Conservation (phyloP, 441 rosid genomes). For the Jatropha podagrica region DNA sequence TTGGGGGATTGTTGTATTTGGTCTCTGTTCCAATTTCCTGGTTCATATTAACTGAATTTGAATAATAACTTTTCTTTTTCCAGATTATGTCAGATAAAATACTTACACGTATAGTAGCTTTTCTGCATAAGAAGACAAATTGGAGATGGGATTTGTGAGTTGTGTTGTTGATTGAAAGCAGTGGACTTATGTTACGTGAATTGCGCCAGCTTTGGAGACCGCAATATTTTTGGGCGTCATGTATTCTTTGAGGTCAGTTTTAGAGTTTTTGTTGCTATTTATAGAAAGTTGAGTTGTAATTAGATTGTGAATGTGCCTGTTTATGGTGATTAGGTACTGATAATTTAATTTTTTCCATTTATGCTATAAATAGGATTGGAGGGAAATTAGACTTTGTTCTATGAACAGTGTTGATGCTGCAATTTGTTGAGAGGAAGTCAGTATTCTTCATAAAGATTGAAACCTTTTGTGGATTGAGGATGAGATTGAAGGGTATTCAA, state of each 20-base stretch:
- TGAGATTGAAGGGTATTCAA: conserved; percentile 17
- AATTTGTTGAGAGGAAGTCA: not conserved
- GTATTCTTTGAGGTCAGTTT: conserved; percentile 25
- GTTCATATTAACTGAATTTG: conserved; percentile 21
- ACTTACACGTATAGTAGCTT: not conserved
- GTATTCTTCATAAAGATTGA: not conserved
- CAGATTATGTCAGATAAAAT: not conserved
- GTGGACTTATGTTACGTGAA: conserved; percentile 39
- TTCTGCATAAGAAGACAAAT: conserved; percentile 25
- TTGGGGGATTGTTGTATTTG: conserved; percentile 6
- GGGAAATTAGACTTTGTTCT: not conserved
- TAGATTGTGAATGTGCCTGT: conserved; percentile 5
- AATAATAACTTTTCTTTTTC: not conserved
- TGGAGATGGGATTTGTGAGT: conserved; percentile 33
- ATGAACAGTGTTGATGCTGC: not conserved
- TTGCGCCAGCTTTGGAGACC: conserved; percentile 35
- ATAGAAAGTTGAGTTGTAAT: conserved; percentile 12
- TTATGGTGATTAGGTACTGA: conserved; percentile 17
- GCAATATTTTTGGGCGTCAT: conserved; percentile 21
- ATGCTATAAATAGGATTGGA: conserved; percentile 13
- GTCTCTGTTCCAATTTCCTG: not conserved
- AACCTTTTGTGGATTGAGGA: conserved; percentile 19
- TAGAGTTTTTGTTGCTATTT: conserved; percentile 25
- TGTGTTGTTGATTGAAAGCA: conserved; percentile 27
- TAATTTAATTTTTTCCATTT: not conserved